A percentile compares a stretch with the other conserved stretches of the same genome.
These are phyloP conservation scores for Saccharomyces mikatae DNA, from an alignment of 805 yeast species.

Conservation along the genomic window DNA sequence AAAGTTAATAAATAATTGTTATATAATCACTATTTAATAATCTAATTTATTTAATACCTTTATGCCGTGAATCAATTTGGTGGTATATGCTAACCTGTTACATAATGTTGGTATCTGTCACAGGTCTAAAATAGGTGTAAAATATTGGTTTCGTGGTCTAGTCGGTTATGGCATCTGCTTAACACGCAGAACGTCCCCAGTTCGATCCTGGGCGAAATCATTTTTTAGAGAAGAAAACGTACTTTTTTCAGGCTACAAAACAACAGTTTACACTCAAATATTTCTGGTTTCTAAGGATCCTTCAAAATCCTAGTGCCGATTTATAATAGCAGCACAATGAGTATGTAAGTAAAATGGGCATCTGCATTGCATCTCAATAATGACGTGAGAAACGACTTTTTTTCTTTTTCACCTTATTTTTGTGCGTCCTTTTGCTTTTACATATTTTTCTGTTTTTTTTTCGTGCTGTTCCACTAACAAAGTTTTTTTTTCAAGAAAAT, in stretches of 20 bases:
- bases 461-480: not conserved
- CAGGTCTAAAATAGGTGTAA: too few species aligned
- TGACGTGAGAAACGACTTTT: not conserved
- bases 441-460: not conserved
- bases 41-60: too few species aligned
- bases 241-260: too few species aligned
- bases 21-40: too few species aligned
- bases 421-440: not conserved
- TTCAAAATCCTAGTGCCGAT: not conserved
- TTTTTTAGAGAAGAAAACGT: conserved; percentile 22
- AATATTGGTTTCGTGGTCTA: conserved; percentile 97
- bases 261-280: not conserved
- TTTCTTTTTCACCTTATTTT: not conserved
- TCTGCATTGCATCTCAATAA: not conserved
- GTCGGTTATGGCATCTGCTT: conserved; percentile 99
- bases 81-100: too few species aligned
- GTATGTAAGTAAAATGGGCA: not conserved
- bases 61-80: too few species aligned
- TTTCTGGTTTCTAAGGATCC: not conserved
- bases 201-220: conserved; percentile 99
- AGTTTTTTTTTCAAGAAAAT: not conserved
- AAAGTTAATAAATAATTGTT: too few species aligned
- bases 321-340: not conserved
- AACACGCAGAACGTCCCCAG: conserved; percentile 99
- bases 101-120: too few species aligned